Conservation (phyloP, 75 land plant species). For the Pinus tabuliformis region DNA sequence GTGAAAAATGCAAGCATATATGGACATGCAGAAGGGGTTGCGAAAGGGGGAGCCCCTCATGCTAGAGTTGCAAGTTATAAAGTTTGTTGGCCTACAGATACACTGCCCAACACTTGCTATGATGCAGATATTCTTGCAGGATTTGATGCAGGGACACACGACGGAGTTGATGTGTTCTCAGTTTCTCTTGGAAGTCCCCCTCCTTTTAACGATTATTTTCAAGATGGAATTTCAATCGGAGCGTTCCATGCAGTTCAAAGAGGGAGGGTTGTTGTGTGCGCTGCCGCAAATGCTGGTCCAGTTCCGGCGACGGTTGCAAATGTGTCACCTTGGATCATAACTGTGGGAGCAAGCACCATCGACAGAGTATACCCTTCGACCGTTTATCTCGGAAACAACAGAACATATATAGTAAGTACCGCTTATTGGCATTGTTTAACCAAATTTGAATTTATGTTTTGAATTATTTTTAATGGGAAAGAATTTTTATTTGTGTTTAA, state of each 20-base stretch:
- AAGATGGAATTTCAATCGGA: conserved; percentile 89
- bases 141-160: conserved; percentile 82
- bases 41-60: conserved; percentile 78
- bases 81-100: conserved; percentile 72
- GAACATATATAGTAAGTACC: background rate
- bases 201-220: conserved; percentile 46
- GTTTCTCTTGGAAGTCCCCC: conserved; percentile 82
- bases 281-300: conserved; percentile 95
- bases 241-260: conserved; percentile 70
- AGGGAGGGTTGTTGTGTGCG: conserved; percentile 78
- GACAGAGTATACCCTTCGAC: conserved; percentile 88
- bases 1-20: conserved; percentile 51
- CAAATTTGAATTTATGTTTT: no score
- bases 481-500: no score
- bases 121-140: conserved; percentile 96
- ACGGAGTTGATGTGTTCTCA: conserved; percentile 90
- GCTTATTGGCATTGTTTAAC: no score
- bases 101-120: conserved; percentile 41
- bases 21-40: conserved; percentile 70
- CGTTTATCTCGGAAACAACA: conserved; percentile 67
- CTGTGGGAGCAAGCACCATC: conserved; percentile 91
- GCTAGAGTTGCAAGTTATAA: conserved; percentile 87
- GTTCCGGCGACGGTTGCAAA: conserved; percentile 72
- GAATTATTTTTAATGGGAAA: no score
- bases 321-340: conserved; percentile 87